Base-by-base conservation (phyloP, 192 early-diverging fungal species). In the Gonapodya prolifera region DNA sequence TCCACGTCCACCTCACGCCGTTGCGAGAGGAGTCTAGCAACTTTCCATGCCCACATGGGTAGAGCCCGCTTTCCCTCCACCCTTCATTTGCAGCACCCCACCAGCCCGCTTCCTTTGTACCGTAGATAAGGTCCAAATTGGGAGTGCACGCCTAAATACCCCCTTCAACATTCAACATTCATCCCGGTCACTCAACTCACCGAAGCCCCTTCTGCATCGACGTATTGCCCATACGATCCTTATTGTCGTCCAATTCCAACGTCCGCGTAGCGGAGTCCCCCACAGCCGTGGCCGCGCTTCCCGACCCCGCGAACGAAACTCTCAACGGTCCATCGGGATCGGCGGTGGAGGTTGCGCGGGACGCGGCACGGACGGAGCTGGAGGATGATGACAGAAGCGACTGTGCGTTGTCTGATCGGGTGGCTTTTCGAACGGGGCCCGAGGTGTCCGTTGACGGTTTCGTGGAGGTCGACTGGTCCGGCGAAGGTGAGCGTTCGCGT, bases 241-340 rank as follows among this genome's bases (percentile, higher is more conserved):
- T 73, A 8, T 30, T 73, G 71, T 73, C 71, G 18, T 73, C 71
- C 31, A 32, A 30, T 32, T 73, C 71, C 71, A 73, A 73, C 13
- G 71, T 73, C 71, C 71, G 16, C 2, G 71, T 73, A 16, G 71
- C 71, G 31, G 8, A 18, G 28, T 73, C 71, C 8, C 8, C 18
- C 28, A 18, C 71, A 8, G 71, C 71, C 32, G 32, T 18, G 8
- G 2, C 71, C 28, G 71, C 71, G 8, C 8, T 30, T 2, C 71
- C 71, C 31, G 71, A 16, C 13, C 28, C 32, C 8, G 71, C 71
- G 71, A 73, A 73, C 18, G 18, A 30, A 73, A 73, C 71, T 8
- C 31, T 32, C 71, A 16, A 16, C 29, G 31, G 2, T 29, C 71
- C 28, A 32, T 73, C 71, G 2, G 28, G 71, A 18, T 73, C 32